These are phyloP conservation scores for Mycosphaerella sp. DNA, from an alignment of 2,329 filamentous ascomycete genomes.

Conservation along the genomic window DNA sequence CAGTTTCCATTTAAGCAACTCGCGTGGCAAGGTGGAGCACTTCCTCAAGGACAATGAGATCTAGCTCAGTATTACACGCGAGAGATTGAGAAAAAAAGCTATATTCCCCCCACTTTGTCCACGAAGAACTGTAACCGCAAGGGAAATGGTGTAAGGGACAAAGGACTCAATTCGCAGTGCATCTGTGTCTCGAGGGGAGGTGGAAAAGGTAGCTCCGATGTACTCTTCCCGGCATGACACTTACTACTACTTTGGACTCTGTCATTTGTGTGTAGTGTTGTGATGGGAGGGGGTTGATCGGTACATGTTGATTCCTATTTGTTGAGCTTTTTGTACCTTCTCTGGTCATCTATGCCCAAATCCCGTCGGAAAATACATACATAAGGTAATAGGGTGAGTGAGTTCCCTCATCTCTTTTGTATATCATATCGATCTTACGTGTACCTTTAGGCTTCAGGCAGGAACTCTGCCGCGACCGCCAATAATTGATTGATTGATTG, in stretches of 20 bases:
- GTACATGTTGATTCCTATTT: no score
- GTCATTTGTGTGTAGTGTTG: not conserved
- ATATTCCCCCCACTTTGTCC: not conserved
- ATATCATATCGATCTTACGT: no score
- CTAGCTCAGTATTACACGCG: conserved; percentile 50
- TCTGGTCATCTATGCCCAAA: no score
- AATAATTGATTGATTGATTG: no score
- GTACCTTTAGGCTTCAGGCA: no score
- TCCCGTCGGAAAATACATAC: no score
- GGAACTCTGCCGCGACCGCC: no score
- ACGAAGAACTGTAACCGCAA: conserved; percentile 9
- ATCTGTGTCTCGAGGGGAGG: not conserved
- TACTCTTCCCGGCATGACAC: not conserved
- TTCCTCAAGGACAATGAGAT: conserved; percentile 47
- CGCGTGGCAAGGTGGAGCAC: conserved; percentile 49
- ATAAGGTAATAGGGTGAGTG: no score
- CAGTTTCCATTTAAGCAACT: conserved; percentile 13
- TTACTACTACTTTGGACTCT: not conserved
- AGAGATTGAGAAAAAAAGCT: conserved; percentile 35
- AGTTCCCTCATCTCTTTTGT: no score
- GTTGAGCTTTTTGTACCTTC: no score
- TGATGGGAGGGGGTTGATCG: no score
- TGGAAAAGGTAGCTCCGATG: not conserved
- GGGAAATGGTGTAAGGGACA: conserved; percentile 9
- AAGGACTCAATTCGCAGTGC: not conserved